Evolutionary conservation across 2,329 filamentous ascomycete genomes (phyloP).

Genomic region (Penicillium decumbens): DNA sequence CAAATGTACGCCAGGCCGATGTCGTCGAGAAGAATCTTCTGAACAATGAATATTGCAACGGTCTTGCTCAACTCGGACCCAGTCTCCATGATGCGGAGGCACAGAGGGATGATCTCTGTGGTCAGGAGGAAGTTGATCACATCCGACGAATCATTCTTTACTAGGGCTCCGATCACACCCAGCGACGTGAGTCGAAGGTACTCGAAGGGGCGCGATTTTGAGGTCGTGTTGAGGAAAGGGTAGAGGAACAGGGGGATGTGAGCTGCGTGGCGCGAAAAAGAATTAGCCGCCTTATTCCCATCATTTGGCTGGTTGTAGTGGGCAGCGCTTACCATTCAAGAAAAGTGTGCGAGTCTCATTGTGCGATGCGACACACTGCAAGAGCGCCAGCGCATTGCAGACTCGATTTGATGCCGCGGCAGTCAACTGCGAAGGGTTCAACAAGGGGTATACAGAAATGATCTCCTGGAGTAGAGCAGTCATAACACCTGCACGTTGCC

Average conservation of each 20-base stretch:
- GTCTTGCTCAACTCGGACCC: constrained; percentile 98
- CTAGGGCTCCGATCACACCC: constrained; percentile 91
- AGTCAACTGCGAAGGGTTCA: constrained; percentile 94
- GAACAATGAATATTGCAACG: constrained; percentile 98
- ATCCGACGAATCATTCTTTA: constrained; percentile 97
- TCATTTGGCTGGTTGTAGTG: neutral
- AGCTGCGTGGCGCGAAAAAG: constrained; percentile 51
- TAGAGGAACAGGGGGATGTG: constrained; percentile 98
- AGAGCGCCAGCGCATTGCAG: constrained; percentile 89
- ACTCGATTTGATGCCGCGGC: constrained; percentile 96
- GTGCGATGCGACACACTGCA: constrained; percentile 96
- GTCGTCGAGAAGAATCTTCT: constrained; percentile 96
- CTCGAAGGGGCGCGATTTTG: constrained; percentile 94
- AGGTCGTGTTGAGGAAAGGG: constrained; percentile 96
- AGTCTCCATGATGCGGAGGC: constrained; percentile 98
- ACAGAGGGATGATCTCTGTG: constrained; percentile 96
- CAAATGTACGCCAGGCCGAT: constrained; percentile 97
- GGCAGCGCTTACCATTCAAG: constrained; percentile 65
- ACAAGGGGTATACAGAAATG: constrained; percentile 93
- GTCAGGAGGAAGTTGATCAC: constrained; percentile 99
- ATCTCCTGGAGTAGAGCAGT: constrained; percentile 96
- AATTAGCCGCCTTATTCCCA: constrained; percentile 5
- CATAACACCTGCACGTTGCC: constrained; percentile 72
- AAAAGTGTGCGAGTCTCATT: constrained; percentile 94
- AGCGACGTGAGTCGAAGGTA: constrained; percentile 93